Conservation (phyloP, 2,329 filamentous ascomycete species). For the Zymoseptoria crescenta region DNA sequence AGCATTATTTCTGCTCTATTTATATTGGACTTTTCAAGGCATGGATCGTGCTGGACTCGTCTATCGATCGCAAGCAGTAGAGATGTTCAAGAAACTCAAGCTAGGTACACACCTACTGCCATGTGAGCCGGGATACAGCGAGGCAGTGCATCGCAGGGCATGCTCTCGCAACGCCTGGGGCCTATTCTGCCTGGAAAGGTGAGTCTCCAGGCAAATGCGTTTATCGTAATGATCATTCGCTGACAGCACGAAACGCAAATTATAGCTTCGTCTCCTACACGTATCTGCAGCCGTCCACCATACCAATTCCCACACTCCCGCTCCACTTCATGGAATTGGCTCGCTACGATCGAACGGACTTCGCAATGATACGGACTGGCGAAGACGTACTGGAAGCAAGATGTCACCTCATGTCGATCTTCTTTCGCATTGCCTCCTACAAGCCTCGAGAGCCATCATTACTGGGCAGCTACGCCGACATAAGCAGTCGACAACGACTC, state of each 20-base stretch:
- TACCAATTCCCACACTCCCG: not conserved
- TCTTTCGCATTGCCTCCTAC: constrained; percentile 1
- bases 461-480: not conserved
- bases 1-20: not conserved
- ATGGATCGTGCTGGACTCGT: not conserved
- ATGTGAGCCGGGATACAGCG: not conserved
- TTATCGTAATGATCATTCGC: not conserved
- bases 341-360: not conserved
- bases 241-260: not conserved
- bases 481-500: not conserved
- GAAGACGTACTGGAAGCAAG: not conserved
- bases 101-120: not conserved
- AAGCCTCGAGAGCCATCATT: not conserved
- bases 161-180: not conserved
- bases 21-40: not conserved
- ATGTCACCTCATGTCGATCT: not conserved
- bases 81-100: not conserved
- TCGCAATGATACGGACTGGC: not conserved
- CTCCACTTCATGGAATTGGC: not conserved
- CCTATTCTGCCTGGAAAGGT: not conserved
- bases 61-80: not conserved
- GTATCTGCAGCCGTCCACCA: not conserved
- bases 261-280: not conserved
- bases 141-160: not conserved
- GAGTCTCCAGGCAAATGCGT: not conserved